Conservation (phyloP, 108 stramenopile genomes). For the Fragilaria crotonensis region DNA sequence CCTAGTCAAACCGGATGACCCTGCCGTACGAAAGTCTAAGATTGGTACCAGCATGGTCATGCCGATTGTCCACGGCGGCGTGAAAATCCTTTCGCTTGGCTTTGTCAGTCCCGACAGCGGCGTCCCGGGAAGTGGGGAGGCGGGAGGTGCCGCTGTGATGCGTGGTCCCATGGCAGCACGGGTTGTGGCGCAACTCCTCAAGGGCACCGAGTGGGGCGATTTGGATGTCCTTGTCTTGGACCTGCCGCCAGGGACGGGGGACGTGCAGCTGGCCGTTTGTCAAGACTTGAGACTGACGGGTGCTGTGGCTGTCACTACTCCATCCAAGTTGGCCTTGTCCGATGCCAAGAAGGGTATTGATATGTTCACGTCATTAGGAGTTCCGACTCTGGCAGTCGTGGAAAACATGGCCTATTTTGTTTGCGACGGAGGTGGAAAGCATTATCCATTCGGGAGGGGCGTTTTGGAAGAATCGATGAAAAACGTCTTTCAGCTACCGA, state of each 20-base stretch:
- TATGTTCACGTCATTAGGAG: slow-evolving; percentile 91
- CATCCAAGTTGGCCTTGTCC: slow-evolving; percentile 85
- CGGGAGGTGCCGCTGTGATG: slow-evolving; percentile 68
- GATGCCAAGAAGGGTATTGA: slow-evolving; percentile 96
- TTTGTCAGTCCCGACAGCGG: slow-evolving; percentile 81
- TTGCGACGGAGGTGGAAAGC: slow-evolving; percentile 69
- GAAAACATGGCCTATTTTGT: slow-evolving; percentile 97
- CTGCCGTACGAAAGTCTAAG: slow-evolving; percentile 55
- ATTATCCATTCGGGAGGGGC: slow-evolving; percentile 82
- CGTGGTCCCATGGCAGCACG: slow-evolving; percentile 88
- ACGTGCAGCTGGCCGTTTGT: slow-evolving; percentile 94
- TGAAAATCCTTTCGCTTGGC: slow-evolving; percentile 82
- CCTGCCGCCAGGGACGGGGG: slow-evolving; percentile 98
- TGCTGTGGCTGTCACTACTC: slow-evolving; percentile 98
- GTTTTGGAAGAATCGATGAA: slow-evolving; percentile 13
- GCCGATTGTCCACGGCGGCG: slow-evolving; percentile 78
- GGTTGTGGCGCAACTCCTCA: slow-evolving; percentile 89
- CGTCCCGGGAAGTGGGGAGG: slow-evolving; percentile 76
- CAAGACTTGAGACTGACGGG: slow-evolving; percentile 91
- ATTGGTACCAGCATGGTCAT: slow-evolving; percentile 66
- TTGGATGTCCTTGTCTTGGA: slow-evolving; percentile 96
- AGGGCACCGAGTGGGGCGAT: slow-evolving; percentile 97
- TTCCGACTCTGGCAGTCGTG: slow-evolving; percentile 91
- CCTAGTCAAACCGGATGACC: slow-evolving; percentile 70
- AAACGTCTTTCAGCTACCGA: slow-evolving; percentile 66